Conservation (phyloP, 2,329 filamentous ascomycete genomes). For the Aspergillus cejpii region DNA sequence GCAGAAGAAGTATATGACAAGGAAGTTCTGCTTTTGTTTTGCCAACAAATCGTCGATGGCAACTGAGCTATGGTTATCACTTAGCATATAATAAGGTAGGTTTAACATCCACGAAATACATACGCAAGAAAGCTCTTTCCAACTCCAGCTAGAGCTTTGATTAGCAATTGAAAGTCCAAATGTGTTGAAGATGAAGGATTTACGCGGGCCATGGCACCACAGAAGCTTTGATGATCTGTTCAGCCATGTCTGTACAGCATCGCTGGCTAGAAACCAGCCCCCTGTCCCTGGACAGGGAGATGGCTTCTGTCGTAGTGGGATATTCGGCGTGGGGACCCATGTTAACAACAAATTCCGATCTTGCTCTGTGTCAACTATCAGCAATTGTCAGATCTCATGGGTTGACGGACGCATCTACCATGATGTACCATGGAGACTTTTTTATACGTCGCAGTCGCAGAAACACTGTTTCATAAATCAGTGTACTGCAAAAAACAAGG, state of each 20-base stretch:
- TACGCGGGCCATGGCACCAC: slow-evolving; percentile 5
- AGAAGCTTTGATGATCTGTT: neutral
- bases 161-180: no score
- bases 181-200: no score
- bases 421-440: no score
- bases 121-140: slow-evolving; percentile 3
- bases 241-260: neutral
- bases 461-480: no score
- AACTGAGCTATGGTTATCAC: no score
- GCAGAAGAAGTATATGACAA: slow-evolving; percentile 6
- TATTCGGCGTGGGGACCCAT: neutral
- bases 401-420: no score
- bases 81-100: no score
- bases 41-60: neutral
- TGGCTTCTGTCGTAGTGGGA: neutral
- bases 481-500: no score
- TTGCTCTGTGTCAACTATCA: slow-evolving; percentile 1
- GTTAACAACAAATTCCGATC: neutral
- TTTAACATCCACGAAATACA: no score
- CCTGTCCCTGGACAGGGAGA: slow-evolving; percentile 4
- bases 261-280: neutral
- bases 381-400: no score
- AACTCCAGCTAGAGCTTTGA: neutral
- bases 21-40: neutral
- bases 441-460: no score